Evolutionary conservation across 169 alveolate genomes (phyloP).

Genomic region (Plasmodium blacklocki): DNA sequence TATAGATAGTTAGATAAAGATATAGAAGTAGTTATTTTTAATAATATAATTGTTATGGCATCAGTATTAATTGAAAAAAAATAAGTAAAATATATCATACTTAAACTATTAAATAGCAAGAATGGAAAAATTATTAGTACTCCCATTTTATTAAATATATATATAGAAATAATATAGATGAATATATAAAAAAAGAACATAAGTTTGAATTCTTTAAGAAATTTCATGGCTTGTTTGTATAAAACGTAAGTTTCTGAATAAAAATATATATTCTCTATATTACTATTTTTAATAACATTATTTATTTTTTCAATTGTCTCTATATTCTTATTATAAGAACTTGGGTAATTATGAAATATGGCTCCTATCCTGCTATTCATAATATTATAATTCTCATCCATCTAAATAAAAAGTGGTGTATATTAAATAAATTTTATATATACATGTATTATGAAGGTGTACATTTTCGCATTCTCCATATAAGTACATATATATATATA

Average conservation of each 20-base stretch:
- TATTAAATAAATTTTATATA: not conserved
- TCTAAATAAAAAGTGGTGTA: constrained; percentile 9
- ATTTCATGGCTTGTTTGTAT: constrained; percentile 43
- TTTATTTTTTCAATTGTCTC: constrained; percentile 26
- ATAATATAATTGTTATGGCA: constrained; percentile 20
- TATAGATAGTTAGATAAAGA: constrained; percentile 50
- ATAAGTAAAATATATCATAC: constrained; percentile 26
- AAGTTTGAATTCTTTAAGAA: constrained; percentile 24
- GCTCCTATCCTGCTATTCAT: constrained; percentile 38
- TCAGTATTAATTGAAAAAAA: constrained; percentile 47
- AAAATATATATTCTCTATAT: constrained; percentile 38
- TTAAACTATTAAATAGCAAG: constrained; percentile 48
- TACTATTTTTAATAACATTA: constrained; percentile 33
- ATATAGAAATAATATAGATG: constrained; percentile 18
- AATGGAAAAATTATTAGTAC: constrained; percentile 32
- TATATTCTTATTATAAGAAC: constrained; percentile 12
- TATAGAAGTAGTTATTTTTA: constrained; percentile 24
- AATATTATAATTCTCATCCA: constrained; percentile 26
- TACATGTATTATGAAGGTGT: not conserved
- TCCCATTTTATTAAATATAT: constrained; percentile 28
- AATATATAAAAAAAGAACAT: constrained; percentile 19
- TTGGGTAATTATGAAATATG: constrained; percentile 33
- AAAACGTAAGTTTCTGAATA: constrained; percentile 49
- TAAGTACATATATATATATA: too few species aligned
- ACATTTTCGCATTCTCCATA: not conserved